Evolutionary conservation across 345 rosid species (phyloP).

Genomic region (Ceriops decandra): DNA sequence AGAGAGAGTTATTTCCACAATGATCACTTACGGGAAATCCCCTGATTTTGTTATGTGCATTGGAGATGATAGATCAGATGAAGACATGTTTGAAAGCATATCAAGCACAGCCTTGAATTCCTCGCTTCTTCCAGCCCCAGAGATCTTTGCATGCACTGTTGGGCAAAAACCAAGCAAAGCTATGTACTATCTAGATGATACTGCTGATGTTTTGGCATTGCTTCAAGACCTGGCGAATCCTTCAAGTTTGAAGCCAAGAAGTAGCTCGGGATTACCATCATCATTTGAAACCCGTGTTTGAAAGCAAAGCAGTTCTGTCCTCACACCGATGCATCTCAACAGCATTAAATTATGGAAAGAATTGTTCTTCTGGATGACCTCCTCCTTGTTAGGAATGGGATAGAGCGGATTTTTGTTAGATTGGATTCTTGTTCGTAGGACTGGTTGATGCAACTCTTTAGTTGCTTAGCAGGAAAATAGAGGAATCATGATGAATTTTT

Average conservation of each 20-base stretch:
- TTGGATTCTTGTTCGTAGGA: neutral
- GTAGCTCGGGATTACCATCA: conserved; percentile 1
- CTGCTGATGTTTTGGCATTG: conserved; percentile 21
- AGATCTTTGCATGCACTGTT: conserved; percentile 31
- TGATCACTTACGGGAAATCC: conserved; percentile 16
- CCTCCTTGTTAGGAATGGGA: neutral
- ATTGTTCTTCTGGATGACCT: too few relatives aligned
- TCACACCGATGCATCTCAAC: neutral
- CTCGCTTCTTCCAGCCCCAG: conserved; percentile 16
- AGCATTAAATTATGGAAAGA: too few relatives aligned
- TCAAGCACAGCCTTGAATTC: conserved; percentile 2
- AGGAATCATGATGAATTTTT: neutral
- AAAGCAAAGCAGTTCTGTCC: neutral
- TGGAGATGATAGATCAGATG: conserved; percentile 35
- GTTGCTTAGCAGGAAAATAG: neutral
- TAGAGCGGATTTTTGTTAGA: neutral
- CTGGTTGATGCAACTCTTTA: neutral
- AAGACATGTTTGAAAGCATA: conserved; percentile 33
- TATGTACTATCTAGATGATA: conserved; percentile 29
- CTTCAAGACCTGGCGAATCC: conserved; percentile 20
- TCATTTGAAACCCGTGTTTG: conserved; percentile 2
- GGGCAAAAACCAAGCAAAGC: conserved; percentile 38
- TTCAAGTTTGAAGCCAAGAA: conserved; percentile 1
- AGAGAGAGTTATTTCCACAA: conserved; percentile 22
- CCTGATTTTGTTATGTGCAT: conserved; percentile 32